These are phyloP conservation scores for Metschnikowia vanudenii DNA, from an alignment of 805 yeast genomes.

Conservation along the genomic window DNA sequence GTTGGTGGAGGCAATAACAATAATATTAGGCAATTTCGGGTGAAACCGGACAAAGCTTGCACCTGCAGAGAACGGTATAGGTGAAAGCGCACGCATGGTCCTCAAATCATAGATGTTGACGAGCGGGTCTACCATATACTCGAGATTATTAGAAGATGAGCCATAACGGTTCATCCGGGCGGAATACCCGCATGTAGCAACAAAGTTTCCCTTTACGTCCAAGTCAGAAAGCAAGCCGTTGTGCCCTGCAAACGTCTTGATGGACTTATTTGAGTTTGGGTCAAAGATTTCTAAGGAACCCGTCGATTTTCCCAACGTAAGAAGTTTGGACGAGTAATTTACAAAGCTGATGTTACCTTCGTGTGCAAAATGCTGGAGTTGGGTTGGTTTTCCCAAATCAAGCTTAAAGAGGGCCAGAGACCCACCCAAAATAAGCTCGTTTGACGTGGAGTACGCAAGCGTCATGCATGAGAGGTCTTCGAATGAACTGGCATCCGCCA, in stretches of 20 bases:
- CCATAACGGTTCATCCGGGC: slow-evolving; percentile 53
- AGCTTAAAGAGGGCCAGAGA: slow-evolving; percentile 28
- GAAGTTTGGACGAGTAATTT: slow-evolving; percentile 45
- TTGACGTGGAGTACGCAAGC: slow-evolving; percentile 28
- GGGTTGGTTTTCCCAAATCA: slow-evolving; percentile 33
- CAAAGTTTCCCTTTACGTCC: slow-evolving; percentile 60
- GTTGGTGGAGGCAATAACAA: slow-evolving; percentile 65
- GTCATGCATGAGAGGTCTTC: slow-evolving; percentile 33
- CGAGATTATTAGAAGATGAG: slow-evolving; percentile 14
- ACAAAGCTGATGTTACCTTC: slow-evolving; percentile 46
- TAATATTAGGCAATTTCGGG: slow-evolving; percentile 78
- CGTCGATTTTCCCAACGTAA: slow-evolving; percentile 56
- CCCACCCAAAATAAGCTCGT: slow-evolving; percentile 33
- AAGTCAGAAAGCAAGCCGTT: slow-evolving; percentile 61
- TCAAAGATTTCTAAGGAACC: slow-evolving; percentile 68
- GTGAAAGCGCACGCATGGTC: slow-evolving; percentile 66
- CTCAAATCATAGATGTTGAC: slow-evolving; percentile 81
- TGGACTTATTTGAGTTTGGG: slow-evolving; percentile 44
- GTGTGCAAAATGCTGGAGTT: slow-evolving; percentile 34
- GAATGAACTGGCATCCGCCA: slow-evolving; percentile 17
- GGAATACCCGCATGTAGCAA: slow-evolving; percentile 81
- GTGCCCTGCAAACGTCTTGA: slow-evolving; percentile 58
- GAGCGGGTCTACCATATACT: slow-evolving; percentile 62
- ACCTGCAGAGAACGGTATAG: slow-evolving; percentile 86
- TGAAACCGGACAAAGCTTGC: slow-evolving; percentile 82